Evolutionary conservation across 768 basidiomycete genomes (phyloP).

Genomic region (Fistulinella prunicolor): DNA sequence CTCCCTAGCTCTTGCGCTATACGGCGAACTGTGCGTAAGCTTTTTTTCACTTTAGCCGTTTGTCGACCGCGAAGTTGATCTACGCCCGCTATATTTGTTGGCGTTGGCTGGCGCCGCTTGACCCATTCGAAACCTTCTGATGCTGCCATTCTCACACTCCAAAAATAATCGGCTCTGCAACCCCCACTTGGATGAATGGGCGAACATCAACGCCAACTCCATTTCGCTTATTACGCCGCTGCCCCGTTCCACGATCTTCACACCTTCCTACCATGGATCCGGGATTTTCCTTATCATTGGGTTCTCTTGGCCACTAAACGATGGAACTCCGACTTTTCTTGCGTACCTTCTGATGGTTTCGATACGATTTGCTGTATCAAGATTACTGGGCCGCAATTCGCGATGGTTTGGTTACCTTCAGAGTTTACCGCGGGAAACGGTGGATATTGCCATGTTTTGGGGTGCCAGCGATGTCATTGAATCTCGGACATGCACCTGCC

Average conservation of each 20-base stretch:
- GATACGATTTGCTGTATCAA: conserved; percentile 27
- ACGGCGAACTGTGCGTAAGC: conserved; percentile 57
- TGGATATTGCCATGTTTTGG: conserved; percentile 68
- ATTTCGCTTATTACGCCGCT: conserved; percentile 17
- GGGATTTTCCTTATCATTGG: conserved; percentile 24
- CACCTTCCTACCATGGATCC: conserved; percentile 19
- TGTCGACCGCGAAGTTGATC: conserved; percentile 7
- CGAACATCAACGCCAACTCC: conserved; percentile 20
- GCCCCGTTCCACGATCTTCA: conserved; percentile 7
- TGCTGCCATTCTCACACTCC: conserved; percentile 12
- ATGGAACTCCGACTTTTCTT: conserved; percentile 5
- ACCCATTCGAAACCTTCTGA: conserved; percentile 5
- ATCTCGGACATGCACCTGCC: conserved; percentile 15
- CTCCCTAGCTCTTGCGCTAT: conserved; percentile 60
- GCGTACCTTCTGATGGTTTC: conserved; percentile 3
- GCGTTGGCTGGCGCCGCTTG: conserved; percentile 14
- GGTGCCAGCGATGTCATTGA: conserved; percentile 25
- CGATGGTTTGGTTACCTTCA: conserved; percentile 66
- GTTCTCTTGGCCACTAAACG: conserved; percentile 8
- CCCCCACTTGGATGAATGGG: conserved; percentile 16
- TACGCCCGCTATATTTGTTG: conserved; percentile 2
- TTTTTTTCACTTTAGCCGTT: background rate
- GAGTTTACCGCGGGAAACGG: conserved; percentile 49
- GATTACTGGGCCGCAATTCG: conserved; percentile 48
- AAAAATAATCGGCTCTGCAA: conserved; percentile 18